Evolutionary conservation across 2,329 filamentous ascomycete species (phyloP).

Genomic region (Lachnum nothofagi): DNA sequence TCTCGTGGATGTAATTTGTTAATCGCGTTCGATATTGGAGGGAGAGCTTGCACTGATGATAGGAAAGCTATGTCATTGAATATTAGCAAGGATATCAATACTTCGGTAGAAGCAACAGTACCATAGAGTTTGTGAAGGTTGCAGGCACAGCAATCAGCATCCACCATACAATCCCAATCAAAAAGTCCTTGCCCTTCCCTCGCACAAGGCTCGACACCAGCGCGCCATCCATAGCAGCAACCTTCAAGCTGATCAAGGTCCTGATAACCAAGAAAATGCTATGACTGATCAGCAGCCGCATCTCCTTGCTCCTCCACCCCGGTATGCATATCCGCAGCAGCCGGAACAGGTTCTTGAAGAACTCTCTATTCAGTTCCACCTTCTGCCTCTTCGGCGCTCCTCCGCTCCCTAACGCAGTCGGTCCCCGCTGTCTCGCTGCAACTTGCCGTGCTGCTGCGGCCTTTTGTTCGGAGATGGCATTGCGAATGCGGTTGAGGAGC

Average conservation of each 20-base stretch:
- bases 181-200: slow-evolving; percentile 84
- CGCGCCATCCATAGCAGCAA: slow-evolving; percentile 89
- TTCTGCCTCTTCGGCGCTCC: slow-evolving; percentile 56
- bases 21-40: slow-evolving; percentile 88
- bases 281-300: slow-evolving; percentile 80
- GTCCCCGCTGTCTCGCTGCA: slow-evolving; percentile 50
- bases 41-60: slow-evolving; percentile 92
- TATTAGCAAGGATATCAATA: slow-evolving; percentile 9
- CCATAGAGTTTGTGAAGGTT: slow-evolving; percentile 98
- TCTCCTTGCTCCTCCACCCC: slow-evolving; percentile 82
- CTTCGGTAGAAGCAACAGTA: slow-evolving; percentile 39
- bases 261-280: slow-evolving; percentile 86
- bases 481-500: slow-evolving; percentile 79
- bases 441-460: slow-evolving; percentile 68
- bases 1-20: slow-evolving; percentile 91
- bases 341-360: slow-evolving; percentile 61
- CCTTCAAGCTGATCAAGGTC: slow-evolving; percentile 89
- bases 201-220: slow-evolving; percentile 89
- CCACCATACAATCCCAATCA: slow-evolving; percentile 91
- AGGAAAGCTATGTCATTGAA: slow-evolving; percentile 63
- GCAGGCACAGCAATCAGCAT: slow-evolving; percentile 95
- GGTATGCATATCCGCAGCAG: slow-evolving; percentile 85
- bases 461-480: slow-evolving; percentile 90
- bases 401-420: slow-evolving; percentile 38
- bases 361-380: slow-evolving; percentile 88